Evolutionary conservation across 345 rosid genomes (phyloP).

Genomic region (Bruguiera gymnorhiza): DNA sequence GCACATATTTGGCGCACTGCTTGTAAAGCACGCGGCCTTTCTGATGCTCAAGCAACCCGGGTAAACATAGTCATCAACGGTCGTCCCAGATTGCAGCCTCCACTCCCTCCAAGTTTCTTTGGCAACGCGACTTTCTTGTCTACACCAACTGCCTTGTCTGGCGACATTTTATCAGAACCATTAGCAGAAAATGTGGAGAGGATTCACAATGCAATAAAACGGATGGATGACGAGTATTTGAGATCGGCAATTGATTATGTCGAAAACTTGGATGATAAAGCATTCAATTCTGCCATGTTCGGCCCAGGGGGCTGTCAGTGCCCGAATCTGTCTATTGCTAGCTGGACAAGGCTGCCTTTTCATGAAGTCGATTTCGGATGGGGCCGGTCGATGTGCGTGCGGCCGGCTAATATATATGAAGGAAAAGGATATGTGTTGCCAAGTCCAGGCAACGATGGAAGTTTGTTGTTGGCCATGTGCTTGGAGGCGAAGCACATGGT

Average conservation of each 20-base stretch:
- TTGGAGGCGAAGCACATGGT: constrained; percentile 9
- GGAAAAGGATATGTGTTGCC: constrained; percentile 10
- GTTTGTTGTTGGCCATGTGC: constrained; percentile 1
- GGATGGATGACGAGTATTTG: constrained; percentile 17
- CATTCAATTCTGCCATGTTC: not conserved
- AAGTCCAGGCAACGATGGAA: not conserved
- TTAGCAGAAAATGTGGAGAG: not conserved
- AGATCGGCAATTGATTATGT: constrained; percentile 20
- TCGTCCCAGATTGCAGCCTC: constrained; percentile 8
- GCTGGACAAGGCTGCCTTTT: constrained; percentile 9
- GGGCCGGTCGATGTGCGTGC: constrained; percentile 7
- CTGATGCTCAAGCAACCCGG: constrained; percentile 11
- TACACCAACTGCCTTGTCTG: not conserved
- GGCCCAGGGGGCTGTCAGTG: not conserved
- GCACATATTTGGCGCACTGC: constrained; percentile 19
- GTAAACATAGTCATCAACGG: not conserved
- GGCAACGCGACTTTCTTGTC: not conserved
- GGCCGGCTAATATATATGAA: not conserved
- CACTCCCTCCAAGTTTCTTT: not conserved
- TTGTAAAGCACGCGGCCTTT: constrained; percentile 8
- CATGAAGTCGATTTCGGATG: constrained; percentile 18
- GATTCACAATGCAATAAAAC: constrained; percentile 3
- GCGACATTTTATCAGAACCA: constrained; percentile 6
- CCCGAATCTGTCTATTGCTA: constrained; percentile 7
- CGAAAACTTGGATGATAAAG: not conserved